Percentiles rank a stretch among this genome's conserved stretches.
Evolutionary conservation across 352 stramenopile species (phyloP).

Genomic region (Salisapilia sapeloensis): DNA sequence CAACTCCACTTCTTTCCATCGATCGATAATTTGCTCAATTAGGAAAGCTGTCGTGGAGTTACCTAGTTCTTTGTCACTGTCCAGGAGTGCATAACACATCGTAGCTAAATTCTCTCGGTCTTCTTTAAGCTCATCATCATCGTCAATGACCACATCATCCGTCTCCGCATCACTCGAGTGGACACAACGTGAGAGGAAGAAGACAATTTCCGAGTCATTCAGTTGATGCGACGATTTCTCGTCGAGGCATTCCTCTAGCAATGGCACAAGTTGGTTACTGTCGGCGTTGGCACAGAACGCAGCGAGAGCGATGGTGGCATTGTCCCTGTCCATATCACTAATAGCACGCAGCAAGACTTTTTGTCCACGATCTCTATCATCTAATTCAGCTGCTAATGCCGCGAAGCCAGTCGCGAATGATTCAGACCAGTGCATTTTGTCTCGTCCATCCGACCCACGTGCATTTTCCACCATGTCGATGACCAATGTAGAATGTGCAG

Average conservation of each 20-base stretch:
- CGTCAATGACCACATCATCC: slow-evolving; percentile 1
- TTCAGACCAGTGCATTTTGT: too few relatives aligned
- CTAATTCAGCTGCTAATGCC: slow-evolving; percentile 1
- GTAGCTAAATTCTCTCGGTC: slow-evolving; percentile 5
- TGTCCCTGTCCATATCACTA: slow-evolving; percentile 12
- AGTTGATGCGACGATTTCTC: slow-evolving; percentile 15
- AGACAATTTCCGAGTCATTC: slow-evolving; percentile 31
- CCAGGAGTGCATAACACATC: slow-evolving; percentile 10
- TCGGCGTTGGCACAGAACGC: slow-evolving; percentile 34
- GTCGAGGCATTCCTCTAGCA: slow-evolving; percentile 18
- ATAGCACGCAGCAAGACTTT: slow-evolving; percentile 31
- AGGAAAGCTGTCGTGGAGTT: slow-evolving; percentile 22
- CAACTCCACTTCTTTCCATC: too few relatives aligned
- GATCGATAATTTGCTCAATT: slow-evolving; percentile 20
- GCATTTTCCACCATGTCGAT: not conserved
- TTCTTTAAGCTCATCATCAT: slow-evolving; percentile 6
- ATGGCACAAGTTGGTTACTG: slow-evolving; percentile 9
- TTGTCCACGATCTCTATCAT: slow-evolving; percentile 18
- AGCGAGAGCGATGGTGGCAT: slow-evolving; percentile 21
- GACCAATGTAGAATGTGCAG: slow-evolving; percentile 12
- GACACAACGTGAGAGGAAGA: slow-evolving; percentile 39
- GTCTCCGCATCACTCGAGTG: not conserved
- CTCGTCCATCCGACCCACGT: too few relatives aligned
- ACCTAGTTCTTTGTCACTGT: slow-evolving; percentile 12
- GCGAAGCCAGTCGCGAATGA: too few relatives aligned